phyloP scores from a whole-genome alignment of 1,284 basidiomycete genomes.

The Fomitopsis palustris region DNA sequence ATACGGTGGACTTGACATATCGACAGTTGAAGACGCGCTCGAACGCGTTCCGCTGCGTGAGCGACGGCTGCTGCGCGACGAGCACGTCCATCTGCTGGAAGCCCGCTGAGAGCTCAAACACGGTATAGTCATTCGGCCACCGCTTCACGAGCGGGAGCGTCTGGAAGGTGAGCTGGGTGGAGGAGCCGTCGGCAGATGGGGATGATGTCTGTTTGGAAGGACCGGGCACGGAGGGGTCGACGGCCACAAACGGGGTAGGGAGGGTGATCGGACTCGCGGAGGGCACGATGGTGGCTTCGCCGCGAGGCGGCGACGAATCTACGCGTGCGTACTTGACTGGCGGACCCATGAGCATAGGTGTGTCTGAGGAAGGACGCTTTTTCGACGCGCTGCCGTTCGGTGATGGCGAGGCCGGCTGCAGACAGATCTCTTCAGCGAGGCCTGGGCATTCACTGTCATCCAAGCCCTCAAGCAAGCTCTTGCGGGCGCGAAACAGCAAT shows the following conservation, averaged over 20 bases:
- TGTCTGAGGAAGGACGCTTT: background rate
- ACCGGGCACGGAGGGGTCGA: background rate
- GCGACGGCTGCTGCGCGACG: constrained; percentile 35
- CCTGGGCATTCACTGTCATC: constrained; percentile 53
- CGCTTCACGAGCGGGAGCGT: constrained; percentile 57
- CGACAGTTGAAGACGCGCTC: constrained; percentile 61
- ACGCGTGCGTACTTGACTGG: background rate
- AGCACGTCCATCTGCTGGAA: constrained; percentile 54
- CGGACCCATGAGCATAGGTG: background rate
- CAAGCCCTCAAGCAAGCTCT: constrained; percentile 52
- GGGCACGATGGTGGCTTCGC: background rate
- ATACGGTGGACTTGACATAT: constrained; percentile 69
- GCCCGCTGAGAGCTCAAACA: constrained; percentile 54
- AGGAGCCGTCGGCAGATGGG: background rate
- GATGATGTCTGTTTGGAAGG: background rate
- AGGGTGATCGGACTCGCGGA: background rate
- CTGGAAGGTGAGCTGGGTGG: constrained; percentile 32
- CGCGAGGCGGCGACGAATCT: background rate
- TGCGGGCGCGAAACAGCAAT: constrained; percentile 55
- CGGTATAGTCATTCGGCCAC: constrained; percentile 71
- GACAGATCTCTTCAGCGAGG: constrained; percentile 48
- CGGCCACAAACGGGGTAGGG: background rate
- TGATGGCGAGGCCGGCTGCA: constrained; percentile 31
- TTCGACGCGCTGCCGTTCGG: background rate
- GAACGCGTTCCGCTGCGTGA: constrained; percentile 58